A percentile compares a stretch with the other conserved stretches of the same genome.
phyloP scores from a whole-genome alignment of 140 eudicot genomes.

The Bidens hawaiensis region DNA sequence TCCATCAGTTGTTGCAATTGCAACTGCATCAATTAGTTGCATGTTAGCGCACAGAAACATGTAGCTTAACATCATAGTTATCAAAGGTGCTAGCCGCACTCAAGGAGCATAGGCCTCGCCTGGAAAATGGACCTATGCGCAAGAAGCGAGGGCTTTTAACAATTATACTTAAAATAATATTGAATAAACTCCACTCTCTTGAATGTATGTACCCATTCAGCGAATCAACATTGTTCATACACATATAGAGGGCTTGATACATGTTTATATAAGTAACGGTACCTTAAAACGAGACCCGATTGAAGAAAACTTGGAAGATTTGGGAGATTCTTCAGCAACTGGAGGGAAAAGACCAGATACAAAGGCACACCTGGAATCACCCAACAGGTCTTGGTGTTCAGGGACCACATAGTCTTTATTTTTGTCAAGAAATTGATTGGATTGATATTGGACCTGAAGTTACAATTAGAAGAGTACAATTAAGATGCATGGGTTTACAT shows the following conservation, averaged over 20 bases:
- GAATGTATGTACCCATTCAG: too few relatives aligned
- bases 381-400: constrained; percentile 89
- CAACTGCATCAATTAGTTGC: constrained; percentile 44
- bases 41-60: constrained; percentile 13
- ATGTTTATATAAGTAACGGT: background rate
- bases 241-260: too few relatives aligned
- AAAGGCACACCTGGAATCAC: constrained; percentile 82
- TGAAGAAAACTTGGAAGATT: constrained; percentile 95
- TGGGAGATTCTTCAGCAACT: constrained; percentile 67
- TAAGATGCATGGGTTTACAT: background rate
- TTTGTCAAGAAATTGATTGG: constrained; percentile 95
- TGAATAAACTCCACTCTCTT: too few relatives aligned
- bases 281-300: constrained; percentile 99
- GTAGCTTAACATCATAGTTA: too few relatives aligned
- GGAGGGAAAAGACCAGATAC: constrained; percentile 96
- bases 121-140: too few relatives aligned
- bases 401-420: constrained; percentile 97
- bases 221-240: too few relatives aligned
- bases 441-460: constrained; percentile 76
- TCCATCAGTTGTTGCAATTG: constrained; percentile 98
- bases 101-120: too few relatives aligned
- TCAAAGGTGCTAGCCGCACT: too few relatives aligned
- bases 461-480: constrained; percentile 3
- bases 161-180: too few relatives aligned
- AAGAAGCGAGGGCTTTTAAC: too few relatives aligned